Percentiles rank a stretch among this genome's conserved stretches.
Conservation (phyloP, 495 filamentous ascomycete species). For the Lophiotrema nucula region DNA sequence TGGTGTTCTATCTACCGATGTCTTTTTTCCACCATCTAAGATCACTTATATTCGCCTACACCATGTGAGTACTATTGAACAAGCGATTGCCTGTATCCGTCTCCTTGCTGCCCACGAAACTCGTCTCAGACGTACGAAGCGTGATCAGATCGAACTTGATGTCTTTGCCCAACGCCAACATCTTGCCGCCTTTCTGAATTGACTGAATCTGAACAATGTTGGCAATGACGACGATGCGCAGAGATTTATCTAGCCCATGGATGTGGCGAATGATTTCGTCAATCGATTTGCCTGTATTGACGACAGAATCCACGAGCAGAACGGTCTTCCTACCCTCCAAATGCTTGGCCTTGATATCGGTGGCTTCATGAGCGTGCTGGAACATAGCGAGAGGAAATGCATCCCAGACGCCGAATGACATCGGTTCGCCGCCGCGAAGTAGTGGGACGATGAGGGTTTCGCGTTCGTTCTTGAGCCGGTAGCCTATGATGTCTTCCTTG, state of each 20-base stretch:
- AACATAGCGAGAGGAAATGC: slow-evolving; percentile 57
- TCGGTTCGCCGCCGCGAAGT: slow-evolving; percentile 67
- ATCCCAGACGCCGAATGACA: slow-evolving; percentile 63
- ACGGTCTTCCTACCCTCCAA: slow-evolving; percentile 46
- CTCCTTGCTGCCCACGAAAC: slow-evolving; percentile 51
- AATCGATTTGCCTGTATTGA: slow-evolving; percentile 58
- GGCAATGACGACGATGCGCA: slow-evolving; percentile 57
- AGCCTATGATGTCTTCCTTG: slow-evolving; percentile 48
- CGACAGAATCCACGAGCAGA: slow-evolving; percentile 62
- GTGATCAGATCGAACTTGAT: slow-evolving; percentile 44
- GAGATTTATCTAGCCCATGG: slow-evolving; percentile 39
- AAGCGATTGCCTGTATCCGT: slow-evolving; percentile 58
- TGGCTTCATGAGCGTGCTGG: slow-evolving; percentile 51
- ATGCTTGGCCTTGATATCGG: slow-evolving; percentile 49
- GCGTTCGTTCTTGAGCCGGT: slow-evolving; percentile 52
- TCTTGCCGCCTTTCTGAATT: slow-evolving; percentile 12
- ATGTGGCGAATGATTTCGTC: slow-evolving; percentile 55
- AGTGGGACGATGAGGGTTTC: slow-evolving; percentile 58
- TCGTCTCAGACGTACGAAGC: slow-evolving; percentile 57
- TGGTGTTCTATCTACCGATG: too few relatives aligned
- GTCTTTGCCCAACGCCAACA: not conserved
- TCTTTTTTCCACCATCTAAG: too few relatives aligned
- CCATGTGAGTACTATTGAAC: not conserved
- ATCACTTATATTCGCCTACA: not conserved
- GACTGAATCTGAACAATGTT: slow-evolving; percentile 54